Conservation (phyloP, 2,329 filamentous ascomycete species). For the Dendrostoma leiphaemia region DNA sequence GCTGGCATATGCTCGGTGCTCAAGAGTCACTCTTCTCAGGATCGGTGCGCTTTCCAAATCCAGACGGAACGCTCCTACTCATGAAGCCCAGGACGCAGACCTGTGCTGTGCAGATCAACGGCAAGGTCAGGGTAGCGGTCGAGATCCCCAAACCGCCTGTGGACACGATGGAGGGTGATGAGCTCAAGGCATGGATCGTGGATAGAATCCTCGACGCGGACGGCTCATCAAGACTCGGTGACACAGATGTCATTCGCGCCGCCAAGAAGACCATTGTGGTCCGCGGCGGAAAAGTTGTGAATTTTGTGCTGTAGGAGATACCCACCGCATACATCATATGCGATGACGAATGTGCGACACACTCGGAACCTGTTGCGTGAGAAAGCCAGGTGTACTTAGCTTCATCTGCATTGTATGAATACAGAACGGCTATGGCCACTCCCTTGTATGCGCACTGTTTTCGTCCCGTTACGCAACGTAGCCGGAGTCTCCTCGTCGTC, state of each 20-base stretch:
- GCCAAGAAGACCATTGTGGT: constrained; percentile 68
- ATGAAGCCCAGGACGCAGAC: constrained; percentile 48
- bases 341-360: neutral
- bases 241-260: constrained; percentile 43
- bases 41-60: constrained; percentile 55
- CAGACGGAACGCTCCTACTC: constrained; percentile 49
- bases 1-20: constrained; percentile 62
- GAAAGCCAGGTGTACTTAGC: neutral
- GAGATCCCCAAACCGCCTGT: constrained; percentile 54
- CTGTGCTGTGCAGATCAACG: constrained; percentile 76
- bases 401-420: constrained; percentile 25
- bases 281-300: constrained; percentile 65
- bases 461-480: constrained; percentile 19
- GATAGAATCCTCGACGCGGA: constrained; percentile 60
- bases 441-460: constrained; percentile 40
- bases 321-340: constrained; percentile 5
- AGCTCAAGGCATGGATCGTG: constrained; percentile 60
- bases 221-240: constrained; percentile 54
- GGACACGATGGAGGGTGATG: constrained; percentile 37
- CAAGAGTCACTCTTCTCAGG: constrained; percentile 38
- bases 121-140: constrained; percentile 70
- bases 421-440: constrained; percentile 48
- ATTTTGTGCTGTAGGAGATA: constrained; percentile 60
- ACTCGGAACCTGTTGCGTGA: too few species aligned
- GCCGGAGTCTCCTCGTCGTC: constrained; percentile 27